Base-by-base conservation (phyloP, 257 asterid genomes). In the Apocynum venetum region DNA sequence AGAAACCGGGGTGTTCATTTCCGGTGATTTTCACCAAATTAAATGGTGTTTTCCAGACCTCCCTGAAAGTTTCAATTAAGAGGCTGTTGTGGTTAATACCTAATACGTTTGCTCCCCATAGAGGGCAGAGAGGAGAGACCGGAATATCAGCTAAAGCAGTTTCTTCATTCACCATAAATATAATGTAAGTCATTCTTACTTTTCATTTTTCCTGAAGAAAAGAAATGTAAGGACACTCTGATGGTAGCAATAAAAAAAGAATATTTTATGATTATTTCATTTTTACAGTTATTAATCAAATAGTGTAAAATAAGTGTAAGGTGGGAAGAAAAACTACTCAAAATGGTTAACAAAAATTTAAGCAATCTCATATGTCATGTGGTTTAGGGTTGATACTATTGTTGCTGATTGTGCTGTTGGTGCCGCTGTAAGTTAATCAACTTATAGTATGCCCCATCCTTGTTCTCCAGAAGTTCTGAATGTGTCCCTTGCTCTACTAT, bases 391-490 rank as follows among this genome's bases (percentile, higher is more conserved):
- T 35, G 11, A 5, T 14, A 38, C 67, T 13, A 52, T 14, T 69
- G 71, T 47, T 74, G 72, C 46, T 74, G 71, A 1, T 75, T 76
- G 8, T 80, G 73, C 56, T 74, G 71, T 3, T 75, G 79, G 8
- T 80, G 68, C 56, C 70, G 19, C 66, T 81, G 84, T 49, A 81
- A 77, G 79, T 55, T 77, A 73, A 81, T 77, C 63, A 81, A 69
- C 76, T 81, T 81, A 10, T 72, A 77, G 47, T 81, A 81, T 25
- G 81, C 68, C 44, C 84, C 84, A 78, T 81, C 84, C n/a, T 77
- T 77, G 71, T 77, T 81, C 78, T 81, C 81, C 5, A 77, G 48
- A n/a, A 81, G 84, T 4, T 70, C 51, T 51, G 76, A 65, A 46
- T 77, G 84, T 35, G 79, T 81, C 55, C 84, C 84, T 77, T 77